Conservation (phyloP, 75 land plant genomes). For the Larix kaempferi region DNA sequence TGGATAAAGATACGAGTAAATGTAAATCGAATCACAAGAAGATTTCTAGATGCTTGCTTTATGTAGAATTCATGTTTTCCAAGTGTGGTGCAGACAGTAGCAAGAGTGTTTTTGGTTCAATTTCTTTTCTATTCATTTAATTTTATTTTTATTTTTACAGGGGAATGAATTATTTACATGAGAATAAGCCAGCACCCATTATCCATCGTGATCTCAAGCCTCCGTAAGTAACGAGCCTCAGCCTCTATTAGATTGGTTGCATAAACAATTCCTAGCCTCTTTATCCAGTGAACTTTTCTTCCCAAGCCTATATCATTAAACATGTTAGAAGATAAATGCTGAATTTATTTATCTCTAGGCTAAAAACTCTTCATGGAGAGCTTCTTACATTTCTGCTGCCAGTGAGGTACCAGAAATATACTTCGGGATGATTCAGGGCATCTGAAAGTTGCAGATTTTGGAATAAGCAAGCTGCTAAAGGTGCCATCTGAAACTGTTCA, state of each 20-base stretch:
- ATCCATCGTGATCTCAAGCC: constrained; percentile 98
- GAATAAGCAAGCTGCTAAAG: constrained; percentile 76
- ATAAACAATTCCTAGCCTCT: neutral
- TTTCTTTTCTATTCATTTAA: constrained; percentile 1
- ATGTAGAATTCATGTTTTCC: neutral
- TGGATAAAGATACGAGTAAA: neutral
- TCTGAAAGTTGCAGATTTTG: constrained; percentile 94
- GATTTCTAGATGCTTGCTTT: neutral
- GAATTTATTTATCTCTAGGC: neutral
- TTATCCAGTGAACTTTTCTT: neutral
- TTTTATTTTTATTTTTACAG: constrained; percentile 28
- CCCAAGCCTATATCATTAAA: neutral
- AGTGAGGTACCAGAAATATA: constrained; percentile 60
- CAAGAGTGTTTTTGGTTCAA: neutral
- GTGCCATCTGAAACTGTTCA: constrained; percentile 25
- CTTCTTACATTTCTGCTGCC: constrained; percentile 1
- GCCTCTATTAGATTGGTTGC: neutral
- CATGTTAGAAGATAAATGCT: neutral
- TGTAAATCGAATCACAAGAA: neutral
- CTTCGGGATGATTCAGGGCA: constrained; percentile 79
- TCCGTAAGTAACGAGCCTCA: constrained; percentile 47
- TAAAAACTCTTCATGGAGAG: constrained; percentile 1
- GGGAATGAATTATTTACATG: constrained; percentile 92
- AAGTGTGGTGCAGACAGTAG: neutral
- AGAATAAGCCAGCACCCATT: constrained; percentile 65